Evolutionary conservation across 2,329 filamentous ascomycete species (phyloP).

Genomic region (Cytospora piceae): DNA sequence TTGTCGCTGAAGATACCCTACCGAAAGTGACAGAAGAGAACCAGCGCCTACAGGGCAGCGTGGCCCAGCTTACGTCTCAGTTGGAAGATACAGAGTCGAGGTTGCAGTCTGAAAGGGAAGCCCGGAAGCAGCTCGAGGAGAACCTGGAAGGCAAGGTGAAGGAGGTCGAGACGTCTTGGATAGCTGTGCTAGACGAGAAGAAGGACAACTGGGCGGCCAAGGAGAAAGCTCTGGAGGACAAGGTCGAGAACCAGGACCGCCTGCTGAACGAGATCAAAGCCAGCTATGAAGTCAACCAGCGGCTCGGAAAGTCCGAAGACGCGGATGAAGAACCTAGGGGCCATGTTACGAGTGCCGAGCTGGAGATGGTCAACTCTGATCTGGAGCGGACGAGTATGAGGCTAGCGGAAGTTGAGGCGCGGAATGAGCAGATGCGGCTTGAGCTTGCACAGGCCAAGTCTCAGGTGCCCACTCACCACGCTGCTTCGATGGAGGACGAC

Average conservation of each 20-base stretch:
- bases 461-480: conserved; percentile 63
- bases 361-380: conserved; percentile 92
- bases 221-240: conserved; percentile 86
- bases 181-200: conserved; percentile 87
- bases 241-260: conserved; percentile 90
- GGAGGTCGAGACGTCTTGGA: conserved; percentile 89
- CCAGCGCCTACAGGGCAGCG: conserved; percentile 78
- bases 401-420: conserved; percentile 86
- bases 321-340: conserved; percentile 55
- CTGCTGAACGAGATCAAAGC: conserved; percentile 94
- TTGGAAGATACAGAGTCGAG: conserved; percentile 81
- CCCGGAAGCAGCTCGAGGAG: conserved; percentile 75
- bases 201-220: conserved; percentile 96
- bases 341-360: conserved; percentile 81
- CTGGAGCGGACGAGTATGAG: conserved; percentile 86
- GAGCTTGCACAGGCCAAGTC: conserved; percentile 90
- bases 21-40: conserved; percentile 91
- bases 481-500: conserved; percentile 78
- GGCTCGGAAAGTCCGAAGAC: conserved; percentile 72
- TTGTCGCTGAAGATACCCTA: conserved; percentile 88
- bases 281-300: conserved; percentile 93
- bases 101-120: conserved; percentile 75
- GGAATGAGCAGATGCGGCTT: conserved; percentile 89
- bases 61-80: conserved; percentile 75
- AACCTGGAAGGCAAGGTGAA: conserved; percentile 79